phyloP scores from a whole-genome alignment of 1,284 basidiomycete genomes.

The Apiotrichum laibachii region DNA sequence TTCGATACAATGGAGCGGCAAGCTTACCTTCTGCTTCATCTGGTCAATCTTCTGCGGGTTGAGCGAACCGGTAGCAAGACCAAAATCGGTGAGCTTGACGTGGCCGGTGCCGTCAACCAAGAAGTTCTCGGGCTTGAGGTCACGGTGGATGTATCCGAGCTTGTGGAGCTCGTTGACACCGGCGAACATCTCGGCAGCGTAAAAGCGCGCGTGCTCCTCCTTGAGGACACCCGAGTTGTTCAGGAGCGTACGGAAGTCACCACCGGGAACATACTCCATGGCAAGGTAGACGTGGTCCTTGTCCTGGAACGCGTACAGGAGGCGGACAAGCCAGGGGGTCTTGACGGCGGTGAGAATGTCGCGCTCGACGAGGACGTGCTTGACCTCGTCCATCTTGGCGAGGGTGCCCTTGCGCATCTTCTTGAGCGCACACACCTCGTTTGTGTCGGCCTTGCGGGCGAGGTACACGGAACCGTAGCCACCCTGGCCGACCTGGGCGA shows the following conservation, averaged over 20 bases:
- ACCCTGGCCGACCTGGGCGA: slow-evolving; percentile 93
- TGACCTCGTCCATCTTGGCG: slow-evolving; percentile 91
- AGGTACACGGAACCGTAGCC: slow-evolving; percentile 95
- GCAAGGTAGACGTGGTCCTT: slow-evolving; percentile 83
- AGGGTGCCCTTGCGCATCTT: slow-evolving; percentile 91
- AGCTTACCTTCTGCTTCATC: slow-evolving; percentile 76
- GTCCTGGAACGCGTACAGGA: slow-evolving; percentile 94
- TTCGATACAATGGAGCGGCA: not conserved
- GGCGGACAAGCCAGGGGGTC: slow-evolving; percentile 87
- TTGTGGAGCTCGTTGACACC: slow-evolving; percentile 88
- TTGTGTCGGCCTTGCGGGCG: slow-evolving; percentile 83
- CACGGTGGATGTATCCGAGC: slow-evolving; percentile 93
- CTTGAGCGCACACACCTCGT: slow-evolving; percentile 91
- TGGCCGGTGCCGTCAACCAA: slow-evolving; percentile 92
- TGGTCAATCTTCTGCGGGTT: slow-evolving; percentile 95
- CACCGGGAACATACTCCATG: slow-evolving; percentile 97
- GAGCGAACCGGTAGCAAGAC: slow-evolving; percentile 91
- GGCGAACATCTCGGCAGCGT: slow-evolving; percentile 94
- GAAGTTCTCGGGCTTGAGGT: slow-evolving; percentile 97
- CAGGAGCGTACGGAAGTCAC: slow-evolving; percentile 89
- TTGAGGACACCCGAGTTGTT: slow-evolving; percentile 96
- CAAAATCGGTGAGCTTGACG: slow-evolving; percentile 98
- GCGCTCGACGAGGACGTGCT: slow-evolving; percentile 92
- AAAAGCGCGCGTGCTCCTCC: slow-evolving; percentile 90
- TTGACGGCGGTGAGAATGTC: slow-evolving; percentile 94